phyloP scores from a whole-genome alignment of 345 rosid species.

The Schrenkiella parvula region DNA sequence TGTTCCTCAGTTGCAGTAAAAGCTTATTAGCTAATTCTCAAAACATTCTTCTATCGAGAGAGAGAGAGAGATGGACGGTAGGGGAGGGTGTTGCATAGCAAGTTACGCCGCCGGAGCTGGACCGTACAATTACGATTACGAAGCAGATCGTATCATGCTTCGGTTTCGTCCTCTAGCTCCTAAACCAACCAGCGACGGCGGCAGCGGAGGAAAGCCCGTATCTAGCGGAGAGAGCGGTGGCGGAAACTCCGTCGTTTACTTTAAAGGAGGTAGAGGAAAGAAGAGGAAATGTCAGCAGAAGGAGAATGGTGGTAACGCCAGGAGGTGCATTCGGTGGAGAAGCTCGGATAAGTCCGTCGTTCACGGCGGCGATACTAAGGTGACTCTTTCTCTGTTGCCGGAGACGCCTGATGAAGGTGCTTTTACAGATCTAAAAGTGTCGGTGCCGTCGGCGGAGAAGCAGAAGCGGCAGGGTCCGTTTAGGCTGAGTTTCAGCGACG shows the following conservation, averaged over 20 bases:
- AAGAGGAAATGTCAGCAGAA: conserved; percentile 25
- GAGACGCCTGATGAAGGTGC: conserved; percentile 45
- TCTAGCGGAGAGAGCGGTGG: conserved; percentile 14
- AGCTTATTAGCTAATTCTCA: conserved; percentile 1
- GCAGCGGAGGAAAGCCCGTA: not conserved
- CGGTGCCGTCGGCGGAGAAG: conserved; percentile 11
- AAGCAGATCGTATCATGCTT: conserved; percentile 71
- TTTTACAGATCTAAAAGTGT: conserved; percentile 12
- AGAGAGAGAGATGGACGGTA: conserved; percentile 34
- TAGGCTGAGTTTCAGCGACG: conserved; percentile 49
- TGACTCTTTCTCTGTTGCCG: conserved; percentile 67
- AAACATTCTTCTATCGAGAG: not conserved
- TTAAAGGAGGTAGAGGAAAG: conserved; percentile 43
- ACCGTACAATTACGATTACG: conserved; percentile 40
- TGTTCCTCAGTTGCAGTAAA: conserved; percentile 10
- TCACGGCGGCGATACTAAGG: conserved; percentile 13
- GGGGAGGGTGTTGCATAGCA: conserved; percentile 82
- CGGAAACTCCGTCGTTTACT: conserved; percentile 14
- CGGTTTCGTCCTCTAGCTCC: conserved; percentile 86
- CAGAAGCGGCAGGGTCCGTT: conserved; percentile 23
- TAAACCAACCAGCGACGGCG: conserved; percentile 40
- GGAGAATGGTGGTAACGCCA: conserved; percentile 16
- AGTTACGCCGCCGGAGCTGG: conserved; percentile 37
- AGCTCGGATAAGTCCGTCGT: conserved; percentile 5
- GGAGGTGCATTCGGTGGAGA: conserved; percentile 36